Evolutionary conservation across 805 yeast genomes (phyloP).

Genomic region (Suhomyces sp.): DNA sequence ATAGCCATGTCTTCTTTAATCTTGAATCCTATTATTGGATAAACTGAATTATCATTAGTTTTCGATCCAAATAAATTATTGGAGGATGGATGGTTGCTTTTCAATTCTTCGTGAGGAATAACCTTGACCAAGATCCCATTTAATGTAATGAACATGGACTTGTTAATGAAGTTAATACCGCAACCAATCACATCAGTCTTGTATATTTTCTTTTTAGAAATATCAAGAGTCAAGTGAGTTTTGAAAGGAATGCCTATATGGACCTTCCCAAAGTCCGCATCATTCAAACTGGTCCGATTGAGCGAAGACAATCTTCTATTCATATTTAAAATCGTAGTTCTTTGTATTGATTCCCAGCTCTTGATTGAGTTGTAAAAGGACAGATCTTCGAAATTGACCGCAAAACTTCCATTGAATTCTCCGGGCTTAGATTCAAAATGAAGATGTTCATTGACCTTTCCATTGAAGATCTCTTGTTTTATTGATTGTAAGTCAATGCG

Average conservation of each 20-base stretch:
- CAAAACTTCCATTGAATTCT: slow-evolving; percentile 41
- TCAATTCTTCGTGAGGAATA: slow-evolving; percentile 25
- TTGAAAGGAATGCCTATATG: slow-evolving; percentile 38
- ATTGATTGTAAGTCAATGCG: slow-evolving; percentile 2
- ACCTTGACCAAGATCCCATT: slow-evolving; percentile 59
- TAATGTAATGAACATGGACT: slow-evolving; percentile 71
- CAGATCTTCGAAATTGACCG: slow-evolving; percentile 41
- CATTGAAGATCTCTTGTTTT: slow-evolving; percentile 7
- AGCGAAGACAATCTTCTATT: slow-evolving; percentile 36
- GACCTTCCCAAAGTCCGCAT: slow-evolving; percentile 32
- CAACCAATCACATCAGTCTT: slow-evolving; percentile 71
- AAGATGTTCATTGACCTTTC: not conserved
- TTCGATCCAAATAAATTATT: slow-evolving; percentile 16
- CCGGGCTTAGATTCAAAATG: slow-evolving; percentile 32
- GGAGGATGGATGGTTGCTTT: slow-evolving; percentile 16
- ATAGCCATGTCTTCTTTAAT: slow-evolving; percentile 20
- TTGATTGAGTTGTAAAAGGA: slow-evolving; percentile 39
- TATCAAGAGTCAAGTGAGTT: slow-evolving; percentile 22
- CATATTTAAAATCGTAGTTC: slow-evolving; percentile 34
- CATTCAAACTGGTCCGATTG: slow-evolving; percentile 24
- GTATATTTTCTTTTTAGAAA: slow-evolving; percentile 41
- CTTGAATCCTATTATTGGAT: slow-evolving; percentile 36
- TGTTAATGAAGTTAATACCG: slow-evolving; percentile 70
- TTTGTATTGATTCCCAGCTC: slow-evolving; percentile 26
- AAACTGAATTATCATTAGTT: slow-evolving; percentile 21